These are phyloP conservation scores for Hyaloscypha variabilis DNA, from an alignment of 495 filamentous ascomycete species.

Conservation along the genomic window DNA sequence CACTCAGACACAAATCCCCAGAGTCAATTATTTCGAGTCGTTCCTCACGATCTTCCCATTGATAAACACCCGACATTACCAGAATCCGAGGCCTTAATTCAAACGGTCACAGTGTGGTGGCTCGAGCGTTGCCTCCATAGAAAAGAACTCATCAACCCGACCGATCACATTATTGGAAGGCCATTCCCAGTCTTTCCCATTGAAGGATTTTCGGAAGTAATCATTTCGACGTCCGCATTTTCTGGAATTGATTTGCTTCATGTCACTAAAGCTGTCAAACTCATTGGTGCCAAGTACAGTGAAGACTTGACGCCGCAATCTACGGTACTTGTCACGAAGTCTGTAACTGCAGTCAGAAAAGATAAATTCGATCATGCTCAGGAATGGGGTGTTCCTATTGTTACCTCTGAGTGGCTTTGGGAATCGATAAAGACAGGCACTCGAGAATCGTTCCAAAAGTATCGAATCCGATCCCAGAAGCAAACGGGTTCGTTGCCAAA, in stretches of 20 bases:
- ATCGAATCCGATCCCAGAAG: conserved; percentile 27
- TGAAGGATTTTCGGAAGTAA: conserved; percentile 64
- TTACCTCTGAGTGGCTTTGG: conserved; percentile 82
- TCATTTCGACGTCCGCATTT: conserved; percentile 81
- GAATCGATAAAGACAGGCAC: conserved; percentile 67
- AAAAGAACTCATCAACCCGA: conserved; percentile 70
- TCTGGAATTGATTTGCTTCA: conserved; percentile 84
- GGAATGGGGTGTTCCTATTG: conserved; percentile 74
- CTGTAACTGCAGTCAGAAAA: conserved; percentile 46
- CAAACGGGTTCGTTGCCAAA: conserved; percentile 13
- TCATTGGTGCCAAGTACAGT: conserved; percentile 80
- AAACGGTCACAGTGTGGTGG: conserved; percentile 86
- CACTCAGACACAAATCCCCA: conserved; percentile 31
- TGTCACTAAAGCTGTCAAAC: conserved; percentile 68
- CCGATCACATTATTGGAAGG: conserved; percentile 68
- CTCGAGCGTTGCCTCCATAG: conserved; percentile 83
- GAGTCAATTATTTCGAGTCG: conserved; percentile 46
- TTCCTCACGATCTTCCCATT: conserved; percentile 45
- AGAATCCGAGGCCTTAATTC: conserved; percentile 10
- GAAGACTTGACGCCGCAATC: conserved; percentile 68
- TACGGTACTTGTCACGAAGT: conserved; percentile 66
- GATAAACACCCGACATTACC: conserved; percentile 20
- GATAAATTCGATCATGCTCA: conserved; percentile 79
- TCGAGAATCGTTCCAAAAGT: conserved; percentile 49
- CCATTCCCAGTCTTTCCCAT: conserved; percentile 75